Evolutionary conservation across 2,329 filamentous ascomycete species (phyloP).

Genomic region (Penicillium crustosum): DNA sequence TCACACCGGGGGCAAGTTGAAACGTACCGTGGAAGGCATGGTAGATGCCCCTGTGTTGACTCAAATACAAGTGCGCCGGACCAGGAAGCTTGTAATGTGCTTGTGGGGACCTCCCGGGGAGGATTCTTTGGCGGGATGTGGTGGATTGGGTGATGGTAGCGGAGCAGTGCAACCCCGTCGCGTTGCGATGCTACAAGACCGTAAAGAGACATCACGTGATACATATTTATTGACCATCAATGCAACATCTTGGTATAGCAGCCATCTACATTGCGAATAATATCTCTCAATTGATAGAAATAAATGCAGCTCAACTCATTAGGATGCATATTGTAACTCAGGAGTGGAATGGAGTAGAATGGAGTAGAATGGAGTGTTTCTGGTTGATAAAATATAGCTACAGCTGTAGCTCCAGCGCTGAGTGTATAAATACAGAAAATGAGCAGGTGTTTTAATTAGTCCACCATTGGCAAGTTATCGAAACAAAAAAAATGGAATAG

Average conservation of each 20-base stretch:
- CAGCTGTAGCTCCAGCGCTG: constrained; percentile 10
- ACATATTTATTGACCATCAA: neutral
- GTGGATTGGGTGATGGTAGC: constrained; percentile 6
- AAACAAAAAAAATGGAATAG: constrained; percentile 13
- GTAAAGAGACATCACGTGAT: constrained; percentile 18
- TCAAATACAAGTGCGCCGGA: neutral
- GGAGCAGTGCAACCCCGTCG: constrained; percentile 8
- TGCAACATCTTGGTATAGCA: neutral
- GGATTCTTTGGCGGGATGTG: neutral
- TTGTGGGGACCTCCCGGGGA: neutral
- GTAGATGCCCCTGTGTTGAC: constrained; percentile 6
- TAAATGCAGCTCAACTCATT: neutral
- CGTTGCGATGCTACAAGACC: constrained; percentile 10
- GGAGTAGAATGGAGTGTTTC: constrained; percentile 12
- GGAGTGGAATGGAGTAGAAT: constrained; percentile 11
- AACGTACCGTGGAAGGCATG: constrained; percentile 40
- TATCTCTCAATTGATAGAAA: neutral
- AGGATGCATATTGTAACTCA: neutral
- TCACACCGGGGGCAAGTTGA: constrained; percentile 11
- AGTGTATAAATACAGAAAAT: constrained; percentile 27
- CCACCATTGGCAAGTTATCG: constrained; percentile 4
- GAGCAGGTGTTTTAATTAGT: constrained; percentile 8
- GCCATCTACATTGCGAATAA: neutral
- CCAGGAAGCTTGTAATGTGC: neutral
- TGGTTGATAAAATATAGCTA: constrained; percentile 13